phyloP scores from a whole-genome alignment of 1,284 basidiomycete species.

The Ustilago cynodontis region DNA sequence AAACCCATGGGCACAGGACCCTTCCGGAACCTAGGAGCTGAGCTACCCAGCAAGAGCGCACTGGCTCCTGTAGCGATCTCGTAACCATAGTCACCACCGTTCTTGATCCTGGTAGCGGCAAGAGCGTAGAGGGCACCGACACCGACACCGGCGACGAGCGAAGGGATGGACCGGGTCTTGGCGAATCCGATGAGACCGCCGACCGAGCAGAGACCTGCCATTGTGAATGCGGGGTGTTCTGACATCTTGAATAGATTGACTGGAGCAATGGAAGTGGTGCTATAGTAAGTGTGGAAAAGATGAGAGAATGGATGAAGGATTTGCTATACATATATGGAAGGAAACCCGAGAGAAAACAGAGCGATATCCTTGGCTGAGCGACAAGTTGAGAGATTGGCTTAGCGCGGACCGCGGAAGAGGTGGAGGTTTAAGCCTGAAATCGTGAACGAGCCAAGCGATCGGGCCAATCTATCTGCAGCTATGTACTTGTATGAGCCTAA shows the following conservation, averaged over 20 bases:
- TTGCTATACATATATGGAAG: not conserved
- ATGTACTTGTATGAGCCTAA: too few species aligned
- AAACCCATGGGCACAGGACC: slow-evolving; percentile 82
- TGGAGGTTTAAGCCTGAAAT: not conserved
- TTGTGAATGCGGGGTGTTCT: slow-evolving; percentile 82
- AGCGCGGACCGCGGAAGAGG: slow-evolving; percentile 16
- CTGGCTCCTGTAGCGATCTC: slow-evolving; percentile 79
- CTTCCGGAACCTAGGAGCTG: slow-evolving; percentile 79
- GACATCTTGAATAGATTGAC: slow-evolving; percentile 73
- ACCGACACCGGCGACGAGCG: slow-evolving; percentile 82
- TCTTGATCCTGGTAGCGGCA: slow-evolving; percentile 75
- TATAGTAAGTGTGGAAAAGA: not conserved
- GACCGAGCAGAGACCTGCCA: slow-evolving; percentile 79
- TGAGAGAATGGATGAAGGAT: not conserved
- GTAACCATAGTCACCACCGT: slow-evolving; percentile 78
- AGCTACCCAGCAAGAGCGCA: slow-evolving; percentile 81
- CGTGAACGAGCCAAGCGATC: slow-evolving; percentile 9
- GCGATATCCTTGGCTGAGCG: not conserved
- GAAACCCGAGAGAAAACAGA: not conserved
- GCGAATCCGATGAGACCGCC: slow-evolving; percentile 77
- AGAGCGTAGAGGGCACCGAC: slow-evolving; percentile 76
- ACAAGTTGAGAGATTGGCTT: not conserved
- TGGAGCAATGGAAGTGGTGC: not conserved
- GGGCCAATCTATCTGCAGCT: not conserved
- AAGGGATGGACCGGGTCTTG: slow-evolving; percentile 72